Base-by-base conservation (phyloP, 371 early-diverging fungal genomes). In the Rhizopus delemar region DNA sequence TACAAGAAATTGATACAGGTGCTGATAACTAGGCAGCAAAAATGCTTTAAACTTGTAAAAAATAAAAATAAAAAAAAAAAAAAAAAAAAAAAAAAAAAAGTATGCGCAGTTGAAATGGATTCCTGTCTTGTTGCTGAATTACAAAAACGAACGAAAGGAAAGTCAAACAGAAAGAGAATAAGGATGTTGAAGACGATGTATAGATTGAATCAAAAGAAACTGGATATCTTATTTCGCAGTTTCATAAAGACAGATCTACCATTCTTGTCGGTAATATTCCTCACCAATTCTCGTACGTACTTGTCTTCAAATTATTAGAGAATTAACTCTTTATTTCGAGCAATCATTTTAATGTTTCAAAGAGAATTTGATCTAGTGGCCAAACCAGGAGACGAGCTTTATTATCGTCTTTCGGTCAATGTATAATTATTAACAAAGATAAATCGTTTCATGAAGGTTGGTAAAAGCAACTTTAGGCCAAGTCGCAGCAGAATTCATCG, bases 311-410 rank as follows among this genome's bases (percentile, higher is more conserved):
- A 75, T 82, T 99, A 46, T 81, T 99, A 22, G 86, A 85, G 57
- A 98, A 97, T 70, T 87, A 96, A 41, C 97, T 97, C 4, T 66
- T 66, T 94, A 11, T 96, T 94, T 82, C 84, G 96, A 69, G 89
- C 88, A 63, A 94, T 97, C 0, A 87, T 97, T 57, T 93, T 99
- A 56, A 98, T 99, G 99, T 99, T 99, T 75, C 99, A 99, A 78
- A 90, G 96, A 67, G 99, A 99, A 82, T 99, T 99, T 77, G 99
- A 99, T 9, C 75, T 99, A n/a, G 88, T 96, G 22, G 99, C 99
- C 3, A 90, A 90, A 56, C 97, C 98, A 2, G 99, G 99, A 22
- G 95, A 94, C 67, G 77, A 82, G 46, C 81, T 96, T 9, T 99
- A 99, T 74, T 95, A 98, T 71, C 90, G 99, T 46, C 77, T 99